Evolutionary conservation across 1,139 yeast species (phyloP), one percentile per base, ranked within the genome.

Genomic region (Candida glucosophila): DNA sequence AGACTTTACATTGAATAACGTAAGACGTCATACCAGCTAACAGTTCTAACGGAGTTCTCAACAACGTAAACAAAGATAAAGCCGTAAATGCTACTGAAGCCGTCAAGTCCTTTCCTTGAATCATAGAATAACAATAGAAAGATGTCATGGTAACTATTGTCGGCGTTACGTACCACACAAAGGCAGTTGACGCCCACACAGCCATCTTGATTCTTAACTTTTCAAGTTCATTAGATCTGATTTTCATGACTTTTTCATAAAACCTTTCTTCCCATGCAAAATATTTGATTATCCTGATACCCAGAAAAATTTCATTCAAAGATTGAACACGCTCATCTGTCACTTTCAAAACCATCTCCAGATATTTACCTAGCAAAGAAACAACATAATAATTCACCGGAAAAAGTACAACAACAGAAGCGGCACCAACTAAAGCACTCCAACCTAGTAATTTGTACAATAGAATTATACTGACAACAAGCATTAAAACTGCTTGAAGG

Each of bases 211-310:
- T 52, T 32, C 67, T 61, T 44, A 90, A 63, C 40, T 68, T 58
- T 14, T 44, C 35, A 35, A 88, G 53, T 52, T 90, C 98, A 29
- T 76, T 73, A 20, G 68, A 68, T 62, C 98, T 77, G 29, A 86
- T 65, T 19, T 72, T 64, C 55, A 75, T 56, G 32, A 90, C 81
- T 22, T 73, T 74, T 29, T 77, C 73, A 37, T 73, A 77, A 50
- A 90, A 88, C 42, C 80, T 79, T 23, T 73, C 69, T 54, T 90
- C 98, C 97, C 98, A 90, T 4, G 95, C 95, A 50, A 90, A 90
- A 46, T 82, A 86, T 55, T 90, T 90, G 60, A 90, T 79, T 42
- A 90, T 85, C 52, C 97, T 73, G 37, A 90, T 88, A 39, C 92
- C 80, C 54, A 81, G 94, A 41, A 90, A 74, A n/a, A 94, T 73